A percentile compares a stretch with the other conserved stretches of the same genome.
These are phyloP conservation scores for Ophiostoma quercus DNA, from an alignment of 2,329 filamentous ascomycete genomes.

Conservation along the genomic window DNA sequence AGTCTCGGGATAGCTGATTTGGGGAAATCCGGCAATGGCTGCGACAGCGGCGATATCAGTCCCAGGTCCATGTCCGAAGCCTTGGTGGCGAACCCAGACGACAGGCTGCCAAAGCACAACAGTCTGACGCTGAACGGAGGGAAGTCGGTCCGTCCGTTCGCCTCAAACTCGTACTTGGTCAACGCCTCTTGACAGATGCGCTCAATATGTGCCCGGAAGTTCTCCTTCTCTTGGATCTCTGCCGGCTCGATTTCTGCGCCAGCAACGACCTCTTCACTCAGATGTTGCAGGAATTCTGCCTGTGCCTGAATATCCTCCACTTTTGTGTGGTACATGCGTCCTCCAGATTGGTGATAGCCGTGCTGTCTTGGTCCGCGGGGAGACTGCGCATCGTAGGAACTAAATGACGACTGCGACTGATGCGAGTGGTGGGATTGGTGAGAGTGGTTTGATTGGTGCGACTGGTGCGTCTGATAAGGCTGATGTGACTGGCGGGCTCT, in stretches of 20 bases:
- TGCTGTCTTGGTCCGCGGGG: conserved; percentile 19
- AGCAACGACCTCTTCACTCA: conserved; percentile 48
- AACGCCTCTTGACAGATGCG: conserved; percentile 58
- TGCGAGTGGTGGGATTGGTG: conserved; percentile 20
- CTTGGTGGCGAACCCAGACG: conserved; percentile 79
- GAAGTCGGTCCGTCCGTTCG: conserved; percentile 42
- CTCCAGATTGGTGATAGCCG: conserved; percentile 20
- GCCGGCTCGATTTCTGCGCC: conserved; percentile 56
- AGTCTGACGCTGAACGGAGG: conserved; percentile 56
- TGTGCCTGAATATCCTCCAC: conserved; percentile 48
- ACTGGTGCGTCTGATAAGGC: conserved; percentile 30
- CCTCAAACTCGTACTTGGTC: conserved; percentile 44
- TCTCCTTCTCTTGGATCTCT: conserved; percentile 66
- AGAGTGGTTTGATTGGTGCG: conserved; percentile 22
- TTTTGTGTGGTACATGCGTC: conserved; percentile 32
- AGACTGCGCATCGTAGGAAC: conserved; percentile 18
- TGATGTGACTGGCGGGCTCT: conserved; percentile 24
- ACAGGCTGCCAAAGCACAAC: conserved; percentile 74
- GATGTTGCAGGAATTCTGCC: conserved; percentile 43
- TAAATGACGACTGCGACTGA: conserved; percentile 23
- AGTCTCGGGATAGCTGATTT: conserved; percentile 64
- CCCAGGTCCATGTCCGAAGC: conserved; percentile 89
- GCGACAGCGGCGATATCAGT: conserved; percentile 61
- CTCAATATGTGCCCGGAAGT: conserved; percentile 62
- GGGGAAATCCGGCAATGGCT: conserved; percentile 47